Conservation (phyloP, 352 stramenopile species). For the Globisporangium ultimum region DNA sequence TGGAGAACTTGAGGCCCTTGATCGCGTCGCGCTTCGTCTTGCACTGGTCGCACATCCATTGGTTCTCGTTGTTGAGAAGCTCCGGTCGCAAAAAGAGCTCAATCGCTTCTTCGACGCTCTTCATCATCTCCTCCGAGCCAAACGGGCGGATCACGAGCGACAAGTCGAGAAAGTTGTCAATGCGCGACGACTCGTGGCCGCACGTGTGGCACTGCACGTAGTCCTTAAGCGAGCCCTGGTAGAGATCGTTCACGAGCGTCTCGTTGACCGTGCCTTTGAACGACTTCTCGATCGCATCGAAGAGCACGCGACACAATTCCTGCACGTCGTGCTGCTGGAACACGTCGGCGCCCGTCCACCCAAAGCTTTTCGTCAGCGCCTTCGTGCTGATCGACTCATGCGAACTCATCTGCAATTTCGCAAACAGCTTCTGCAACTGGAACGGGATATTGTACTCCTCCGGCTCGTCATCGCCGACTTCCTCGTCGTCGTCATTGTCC, state of each 20-base stretch:
- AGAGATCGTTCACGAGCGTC: constrained; percentile 86
- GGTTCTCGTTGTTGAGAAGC: constrained; percentile 87
- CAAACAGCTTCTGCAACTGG: constrained; percentile 91
- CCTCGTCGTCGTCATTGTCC: constrained; percentile 11
- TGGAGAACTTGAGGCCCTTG: constrained; percentile 88
- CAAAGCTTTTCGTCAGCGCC: constrained; percentile 90
- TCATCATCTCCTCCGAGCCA: constrained; percentile 82
- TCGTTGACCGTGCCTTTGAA: constrained; percentile 87
- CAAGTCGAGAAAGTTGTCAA: constrained; percentile 89
- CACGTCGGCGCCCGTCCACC: constrained; percentile 85
- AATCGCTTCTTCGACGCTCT: constrained; percentile 83
- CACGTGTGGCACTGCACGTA: constrained; percentile 87
- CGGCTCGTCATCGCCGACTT: constrained; percentile 43
- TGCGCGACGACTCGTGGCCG: constrained; percentile 78
- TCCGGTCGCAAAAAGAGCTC: constrained; percentile 86
- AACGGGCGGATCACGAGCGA: constrained; percentile 89
- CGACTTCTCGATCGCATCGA: constrained; percentile 87
- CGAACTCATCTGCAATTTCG: constrained; percentile 83
- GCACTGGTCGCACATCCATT: constrained; percentile 86
- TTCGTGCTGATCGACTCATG: constrained; percentile 73
- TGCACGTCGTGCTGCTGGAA: constrained; percentile 93
- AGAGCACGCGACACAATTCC: constrained; percentile 88
- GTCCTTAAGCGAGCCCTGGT: constrained; percentile 84
- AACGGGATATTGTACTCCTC: constrained; percentile 83
- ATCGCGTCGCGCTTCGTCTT: constrained; percentile 85